phyloP scores from a whole-genome alignment of 257 asterid species.

The Prunella vulgaris region DNA sequence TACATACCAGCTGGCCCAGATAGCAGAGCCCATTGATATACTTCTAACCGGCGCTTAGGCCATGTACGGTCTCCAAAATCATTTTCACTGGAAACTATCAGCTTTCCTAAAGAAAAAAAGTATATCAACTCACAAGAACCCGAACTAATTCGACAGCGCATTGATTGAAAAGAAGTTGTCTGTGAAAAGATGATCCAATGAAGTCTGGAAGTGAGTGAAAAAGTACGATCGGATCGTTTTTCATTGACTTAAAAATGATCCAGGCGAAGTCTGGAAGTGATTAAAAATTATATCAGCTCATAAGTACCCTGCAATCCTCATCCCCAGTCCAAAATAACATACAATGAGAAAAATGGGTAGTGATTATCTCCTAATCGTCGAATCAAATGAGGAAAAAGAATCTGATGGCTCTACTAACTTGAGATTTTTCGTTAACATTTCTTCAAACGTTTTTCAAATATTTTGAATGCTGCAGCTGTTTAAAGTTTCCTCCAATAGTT shows the following conservation, averaged over 20 bases:
- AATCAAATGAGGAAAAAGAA: background rate
- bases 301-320: background rate
- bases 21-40: constrained; percentile 53
- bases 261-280: background rate
- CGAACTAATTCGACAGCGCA: background rate
- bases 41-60: constrained; percentile 28
- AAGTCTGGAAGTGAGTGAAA: background rate
- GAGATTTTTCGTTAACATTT: background rate
- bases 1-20: constrained; percentile 70
- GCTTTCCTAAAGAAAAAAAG: constrained; percentile 33
- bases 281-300: background rate
- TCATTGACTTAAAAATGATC: background rate
- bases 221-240: background rate
- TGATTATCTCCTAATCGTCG: background rate
- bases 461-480: background rate
- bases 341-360: background rate
- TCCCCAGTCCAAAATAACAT: background rate
- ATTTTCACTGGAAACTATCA: constrained; percentile 23
- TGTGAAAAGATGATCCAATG: background rate
- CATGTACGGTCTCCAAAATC: constrained; percentile 41
- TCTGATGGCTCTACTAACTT: background rate
- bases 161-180: background rate
- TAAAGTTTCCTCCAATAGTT: background rate
- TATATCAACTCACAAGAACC: background rate
- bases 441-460: background rate